Base-by-base conservation (phyloP, 208 protist genomes). In the Leishmania tarentolae region DNA sequence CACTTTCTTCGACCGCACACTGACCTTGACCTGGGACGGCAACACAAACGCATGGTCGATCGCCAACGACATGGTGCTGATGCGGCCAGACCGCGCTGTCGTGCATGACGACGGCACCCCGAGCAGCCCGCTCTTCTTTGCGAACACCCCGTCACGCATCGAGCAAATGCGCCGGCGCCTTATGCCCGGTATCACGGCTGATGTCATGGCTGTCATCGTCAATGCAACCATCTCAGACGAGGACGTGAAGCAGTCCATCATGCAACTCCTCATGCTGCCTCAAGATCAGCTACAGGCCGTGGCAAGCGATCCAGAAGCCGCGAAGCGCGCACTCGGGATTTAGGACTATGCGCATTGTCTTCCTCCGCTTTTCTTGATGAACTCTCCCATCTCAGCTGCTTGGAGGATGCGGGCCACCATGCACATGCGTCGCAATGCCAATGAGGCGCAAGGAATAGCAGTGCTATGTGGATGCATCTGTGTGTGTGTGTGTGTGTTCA, bases 1-100 rank as follows among this genome's bases (percentile, higher is more conserved):
- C 42, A 87, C 83, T 77, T 94, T 95, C 81, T 94, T 96, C 63
- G 93, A 97, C 78, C 94, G 94, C 86, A 97, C 94, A 50, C 71
- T 97, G 44, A 68, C 89, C 2, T 63, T 96, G 31, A 82, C 83
- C 6, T 76, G 65, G 68, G 86, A 89, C 80, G 61, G 69, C 37
- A 83, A 72, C 42, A 83, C 81, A 9, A 86, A 82, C 40, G 37
- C 75, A 57, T 94, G 89, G 89, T 61, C 61, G 28, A 88, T 97
- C 35, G 86, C 87, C 37, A 97, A 97, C 68, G 94, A 97, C 75
- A 94, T 96, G 89, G 65, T 97, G 50, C 90, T 93, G 84, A 61
- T 93, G 75, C 94, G 94, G 1, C 92, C 94, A 6, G 92, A 97
- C 76, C 87, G 83, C 35, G 87, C 79, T 15, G 85, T 97, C 42